These are phyloP conservation scores for Pythium aristosporum DNA, from an alignment of 352 stramenopile genomes.

Conservation along the genomic window DNA sequence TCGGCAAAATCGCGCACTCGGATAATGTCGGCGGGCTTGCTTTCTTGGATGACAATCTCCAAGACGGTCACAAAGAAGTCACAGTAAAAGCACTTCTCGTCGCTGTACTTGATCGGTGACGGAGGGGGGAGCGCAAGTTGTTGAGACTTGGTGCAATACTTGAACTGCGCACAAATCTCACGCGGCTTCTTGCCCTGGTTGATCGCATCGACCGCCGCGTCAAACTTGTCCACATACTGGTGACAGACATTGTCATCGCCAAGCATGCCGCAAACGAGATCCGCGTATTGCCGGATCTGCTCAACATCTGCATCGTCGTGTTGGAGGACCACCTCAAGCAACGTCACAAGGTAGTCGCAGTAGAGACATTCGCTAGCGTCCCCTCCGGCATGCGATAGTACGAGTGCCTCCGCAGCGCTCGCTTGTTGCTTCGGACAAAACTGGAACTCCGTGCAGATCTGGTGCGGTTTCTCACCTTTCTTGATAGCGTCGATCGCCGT, in stretches of 20 bases:
- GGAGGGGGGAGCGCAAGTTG: neutral
- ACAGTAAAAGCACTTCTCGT: constrained; percentile 33
- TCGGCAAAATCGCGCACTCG: constrained; percentile 62
- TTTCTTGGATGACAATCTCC: constrained; percentile 56
- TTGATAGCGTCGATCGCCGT: constrained; percentile 57
- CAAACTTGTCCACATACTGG: constrained; percentile 64
- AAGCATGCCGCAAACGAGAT: constrained; percentile 78
- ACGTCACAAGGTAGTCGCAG: constrained; percentile 60
- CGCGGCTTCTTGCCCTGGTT: constrained; percentile 66
- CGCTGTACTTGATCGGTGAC: neutral
- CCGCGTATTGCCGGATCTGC: constrained; percentile 57
- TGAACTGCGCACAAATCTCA: constrained; percentile 56
- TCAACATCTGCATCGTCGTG: constrained; percentile 56
- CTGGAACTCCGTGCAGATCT: constrained; percentile 54
- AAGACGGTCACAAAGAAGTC: constrained; percentile 38
- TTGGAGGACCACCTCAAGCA: constrained; percentile 55
- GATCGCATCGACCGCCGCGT: constrained; percentile 62
- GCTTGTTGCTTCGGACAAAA: constrained; percentile 34
- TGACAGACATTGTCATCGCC: constrained; percentile 63
- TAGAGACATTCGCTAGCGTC: constrained; percentile 51
- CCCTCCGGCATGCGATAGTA: neutral
- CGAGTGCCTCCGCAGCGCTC: neutral
- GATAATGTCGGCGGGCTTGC: constrained; percentile 43
- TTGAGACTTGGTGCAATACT: constrained; percentile 44
- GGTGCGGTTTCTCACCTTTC: constrained; percentile 55